Evolutionary conservation across 164 flowering plant genomes (phyloP).

Genomic region (Magnolia kwangsiensis): DNA sequence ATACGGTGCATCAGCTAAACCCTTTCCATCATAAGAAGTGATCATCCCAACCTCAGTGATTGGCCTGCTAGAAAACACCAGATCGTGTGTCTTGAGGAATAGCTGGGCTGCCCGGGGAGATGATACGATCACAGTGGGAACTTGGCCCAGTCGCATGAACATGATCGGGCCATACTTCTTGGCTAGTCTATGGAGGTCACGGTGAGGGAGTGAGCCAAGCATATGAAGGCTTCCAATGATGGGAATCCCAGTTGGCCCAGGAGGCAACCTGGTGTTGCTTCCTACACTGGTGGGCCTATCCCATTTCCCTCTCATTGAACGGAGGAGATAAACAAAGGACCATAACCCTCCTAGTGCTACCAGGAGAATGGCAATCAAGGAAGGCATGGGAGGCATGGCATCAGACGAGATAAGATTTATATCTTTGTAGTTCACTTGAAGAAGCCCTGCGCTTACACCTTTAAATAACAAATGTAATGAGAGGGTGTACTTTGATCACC

Average conservation of each 20-base stretch:
- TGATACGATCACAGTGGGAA: slow-evolving; percentile 18
- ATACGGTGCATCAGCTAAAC: slow-evolving; percentile 20
- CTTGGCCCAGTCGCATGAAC: slow-evolving; percentile 16
- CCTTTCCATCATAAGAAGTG: slow-evolving; percentile 20
- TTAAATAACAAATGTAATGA: no score
- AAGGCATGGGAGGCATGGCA: background rate
- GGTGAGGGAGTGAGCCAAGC: slow-evolving; percentile 18
- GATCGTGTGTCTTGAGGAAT: slow-evolving; percentile 24
- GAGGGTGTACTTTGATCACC: no score
- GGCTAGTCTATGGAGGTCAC: slow-evolving; percentile 13
- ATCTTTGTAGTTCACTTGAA: background rate
- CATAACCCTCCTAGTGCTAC: slow-evolving; percentile 1
- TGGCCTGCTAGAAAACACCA: slow-evolving; percentile 16
- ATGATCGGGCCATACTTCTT: slow-evolving; percentile 21
- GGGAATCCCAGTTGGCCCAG: slow-evolving; percentile 24
- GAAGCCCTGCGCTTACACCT: background rate
- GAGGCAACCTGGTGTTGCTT: slow-evolving; percentile 10
- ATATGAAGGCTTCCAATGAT: slow-evolving; percentile 22
- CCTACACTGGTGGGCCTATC: slow-evolving; percentile 2
- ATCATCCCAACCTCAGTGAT: slow-evolving; percentile 19
- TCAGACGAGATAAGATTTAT: background rate
- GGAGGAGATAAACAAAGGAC: background rate
- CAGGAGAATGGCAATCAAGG: slow-evolving; percentile 2
- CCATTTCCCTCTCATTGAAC: background rate
- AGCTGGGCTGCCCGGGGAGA: slow-evolving; percentile 20